These are phyloP conservation scores for Hansenula sp. DNA, from an alignment of 1,139 yeast species.

Conservation along the genomic window DNA sequence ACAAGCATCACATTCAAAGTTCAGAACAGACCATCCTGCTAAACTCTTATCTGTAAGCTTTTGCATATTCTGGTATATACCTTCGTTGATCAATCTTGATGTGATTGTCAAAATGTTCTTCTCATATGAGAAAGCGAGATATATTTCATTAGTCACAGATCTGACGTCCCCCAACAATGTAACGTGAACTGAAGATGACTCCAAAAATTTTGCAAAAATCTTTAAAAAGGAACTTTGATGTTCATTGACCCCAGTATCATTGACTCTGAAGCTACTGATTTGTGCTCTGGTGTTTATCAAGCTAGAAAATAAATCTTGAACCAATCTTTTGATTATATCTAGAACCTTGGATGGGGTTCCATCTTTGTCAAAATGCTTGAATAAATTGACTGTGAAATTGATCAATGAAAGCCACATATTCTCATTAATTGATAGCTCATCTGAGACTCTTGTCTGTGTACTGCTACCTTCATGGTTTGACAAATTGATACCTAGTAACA, in stretches of 20 bases:
- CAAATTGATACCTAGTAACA: constrained; percentile 34
- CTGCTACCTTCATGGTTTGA: constrained; percentile 20
- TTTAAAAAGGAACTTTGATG: constrained; percentile 36
- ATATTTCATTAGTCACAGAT: constrained; percentile 56
- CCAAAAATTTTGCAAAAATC: constrained; percentile 47
- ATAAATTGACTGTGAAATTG: constrained; percentile 27
- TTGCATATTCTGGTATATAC: constrained; percentile 42
- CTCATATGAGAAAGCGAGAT: constrained; percentile 62
- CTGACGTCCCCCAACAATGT: constrained; percentile 58
- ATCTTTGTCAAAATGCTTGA: constrained; percentile 24
- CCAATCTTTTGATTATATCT: constrained; percentile 36
- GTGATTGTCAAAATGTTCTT: constrained; percentile 51
- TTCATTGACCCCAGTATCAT: constrained; percentile 12
- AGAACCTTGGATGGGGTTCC: constrained; percentile 15
- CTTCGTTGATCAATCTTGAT: constrained; percentile 48
- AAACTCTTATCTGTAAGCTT: constrained; percentile 35
- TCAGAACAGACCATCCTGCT: constrained; percentile 57
- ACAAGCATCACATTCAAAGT: constrained; percentile 63
- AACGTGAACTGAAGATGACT: constrained; percentile 22
- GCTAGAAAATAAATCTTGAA: constrained; percentile 48
- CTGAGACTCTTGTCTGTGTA: constrained; percentile 9
- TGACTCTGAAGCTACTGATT: constrained; percentile 23
- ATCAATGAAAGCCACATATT: constrained; percentile 37
- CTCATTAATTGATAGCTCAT: constrained; percentile 26
- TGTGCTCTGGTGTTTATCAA: constrained; percentile 39